A percentile compares a stretch with the other conserved stretches of the same genome.
These are phyloP conservation scores for Taphrina pruni DNA, from an alignment of 1,139 yeast species.

Conservation along the genomic window DNA sequence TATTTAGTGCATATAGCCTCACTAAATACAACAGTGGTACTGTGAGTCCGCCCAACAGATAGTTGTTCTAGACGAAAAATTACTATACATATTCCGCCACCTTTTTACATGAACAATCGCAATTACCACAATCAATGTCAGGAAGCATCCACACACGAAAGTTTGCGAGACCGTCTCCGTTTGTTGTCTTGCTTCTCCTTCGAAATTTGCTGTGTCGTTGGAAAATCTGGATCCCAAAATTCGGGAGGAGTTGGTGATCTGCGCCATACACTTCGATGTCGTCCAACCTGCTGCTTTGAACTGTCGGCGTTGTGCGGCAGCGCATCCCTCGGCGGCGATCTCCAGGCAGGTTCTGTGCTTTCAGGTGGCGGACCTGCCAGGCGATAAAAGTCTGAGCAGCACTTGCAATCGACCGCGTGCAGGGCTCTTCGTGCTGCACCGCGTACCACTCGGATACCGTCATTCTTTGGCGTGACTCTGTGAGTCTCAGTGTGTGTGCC, in stretches of 20 bases:
- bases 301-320: conserved; percentile 22
- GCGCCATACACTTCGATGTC: conserved; percentile 48
- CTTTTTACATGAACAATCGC: too few species aligned
- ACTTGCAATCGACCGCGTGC: conserved; percentile 49
- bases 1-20: too few species aligned
- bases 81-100: too few species aligned
- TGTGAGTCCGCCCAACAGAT: too few species aligned
- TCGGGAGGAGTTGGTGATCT: conserved; percentile 51
- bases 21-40: too few species aligned
- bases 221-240: conserved; percentile 51
- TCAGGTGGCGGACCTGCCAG: conserved; percentile 47
- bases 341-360: conserved; percentile 46
- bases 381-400: conserved; percentile 48
- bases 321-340: conserved; percentile 17
- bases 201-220: conserved; percentile 49
- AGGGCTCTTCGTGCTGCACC: conserved; percentile 48
- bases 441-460: conserved; percentile 47
- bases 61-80: too few species aligned
- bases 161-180: conserved; percentile 39
- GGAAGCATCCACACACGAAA: neutral
- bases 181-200: conserved; percentile 47
- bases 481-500: conserved; percentile 47
- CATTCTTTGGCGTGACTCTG: conserved; percentile 41
- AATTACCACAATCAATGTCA: neutral
- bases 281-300: conserved; percentile 45